Evolutionary conservation across 805 yeast species (phyloP).

Genomic region (Tetrapisispora arboricola): DNA sequence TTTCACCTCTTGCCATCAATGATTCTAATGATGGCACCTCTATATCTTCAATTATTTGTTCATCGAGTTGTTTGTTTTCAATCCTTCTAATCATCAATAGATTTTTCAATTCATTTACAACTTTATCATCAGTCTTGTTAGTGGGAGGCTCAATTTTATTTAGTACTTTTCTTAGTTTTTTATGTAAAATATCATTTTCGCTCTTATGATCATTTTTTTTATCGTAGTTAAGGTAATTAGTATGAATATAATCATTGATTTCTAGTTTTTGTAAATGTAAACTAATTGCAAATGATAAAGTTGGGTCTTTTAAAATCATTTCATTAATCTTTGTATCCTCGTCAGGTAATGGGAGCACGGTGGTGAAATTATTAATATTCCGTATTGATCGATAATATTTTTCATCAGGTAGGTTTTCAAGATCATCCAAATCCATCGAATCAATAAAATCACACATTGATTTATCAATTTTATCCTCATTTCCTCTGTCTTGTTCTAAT

Average conservation of each 20-base stretch:
- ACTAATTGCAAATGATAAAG: conserved; percentile 23
- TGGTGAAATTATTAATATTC: conserved; percentile 7
- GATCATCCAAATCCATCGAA: conserved; percentile 33
- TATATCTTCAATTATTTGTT: conserved; percentile 3
- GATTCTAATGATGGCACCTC: conserved; percentile 15
- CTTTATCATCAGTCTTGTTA: conserved; percentile 7
- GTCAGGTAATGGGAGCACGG: conserved; percentile 17
- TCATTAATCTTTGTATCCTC: conserved; percentile 6
- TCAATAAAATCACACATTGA: conserved; percentile 38
- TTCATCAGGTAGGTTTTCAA: conserved; percentile 9
- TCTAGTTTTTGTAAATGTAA: conserved; percentile 23
- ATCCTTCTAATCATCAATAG: conserved; percentile 1
- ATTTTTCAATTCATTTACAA: conserved; percentile 4
- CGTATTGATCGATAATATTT: conserved; percentile 16
- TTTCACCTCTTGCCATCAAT: conserved; percentile 14
- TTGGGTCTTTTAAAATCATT: conserved; percentile 1
- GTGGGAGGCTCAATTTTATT: conserved; percentile 15
- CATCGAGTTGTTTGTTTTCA: conserved; percentile 3
- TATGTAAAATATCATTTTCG: too few relatives aligned
- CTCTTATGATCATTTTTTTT: background rate
- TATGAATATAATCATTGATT: conserved; percentile 19
- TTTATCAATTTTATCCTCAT: conserved; percentile 32
- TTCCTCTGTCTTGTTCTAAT: conserved; percentile 16
- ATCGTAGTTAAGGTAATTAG: conserved; percentile 5
- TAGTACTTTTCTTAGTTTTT: conserved; percentile 20